These are phyloP conservation scores for Candida sp. DNA, from an alignment of 1,139 yeast genomes.

Conservation along the genomic window DNA sequence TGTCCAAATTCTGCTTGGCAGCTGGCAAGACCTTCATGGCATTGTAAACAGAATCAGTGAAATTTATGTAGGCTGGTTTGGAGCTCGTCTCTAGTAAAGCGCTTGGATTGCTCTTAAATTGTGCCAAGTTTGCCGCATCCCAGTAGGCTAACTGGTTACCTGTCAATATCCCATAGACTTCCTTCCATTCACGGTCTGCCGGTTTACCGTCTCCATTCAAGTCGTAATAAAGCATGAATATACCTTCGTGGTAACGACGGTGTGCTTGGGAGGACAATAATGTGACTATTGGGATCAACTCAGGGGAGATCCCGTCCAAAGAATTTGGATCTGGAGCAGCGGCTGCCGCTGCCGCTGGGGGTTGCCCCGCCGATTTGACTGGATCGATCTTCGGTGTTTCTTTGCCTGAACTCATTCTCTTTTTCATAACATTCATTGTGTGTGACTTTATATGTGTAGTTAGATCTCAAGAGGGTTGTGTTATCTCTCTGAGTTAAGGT, in stretches of 20 bases:
- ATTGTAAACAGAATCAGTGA: slow-evolving; percentile 89
- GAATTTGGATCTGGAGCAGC: slow-evolving; percentile 10
- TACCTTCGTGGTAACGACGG: slow-evolving; percentile 76
- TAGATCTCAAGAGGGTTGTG: too few relatives aligned
- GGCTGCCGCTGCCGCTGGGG: slow-evolving; percentile 4
- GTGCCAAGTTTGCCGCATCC: slow-evolving; percentile 82
- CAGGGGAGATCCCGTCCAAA: slow-evolving; percentile 54
- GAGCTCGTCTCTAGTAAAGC: slow-evolving; percentile 57
- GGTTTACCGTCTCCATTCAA: slow-evolving; percentile 86
- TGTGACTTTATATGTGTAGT: too few relatives aligned
- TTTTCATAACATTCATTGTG: slow-evolving; percentile 25
- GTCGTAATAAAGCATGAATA: slow-evolving; percentile 73
- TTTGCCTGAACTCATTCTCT: slow-evolving; percentile 21
- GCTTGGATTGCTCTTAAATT: slow-evolving; percentile 51
- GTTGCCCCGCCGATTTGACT: too few relatives aligned
- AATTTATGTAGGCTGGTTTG: slow-evolving; percentile 89
- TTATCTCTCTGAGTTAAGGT: too few relatives aligned
- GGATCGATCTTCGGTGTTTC: slow-evolving; percentile 11
- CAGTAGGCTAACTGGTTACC: slow-evolving; percentile 94
- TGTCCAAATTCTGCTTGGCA: slow-evolving; percentile 66
- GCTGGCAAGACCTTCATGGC: slow-evolving; percentile 67
- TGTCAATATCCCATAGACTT: slow-evolving; percentile 88
- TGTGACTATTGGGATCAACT: slow-evolving; percentile 76
- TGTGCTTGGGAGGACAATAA: slow-evolving; percentile 73
- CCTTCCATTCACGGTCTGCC: slow-evolving; percentile 84